Base-by-base conservation (phyloP, 805 yeast genomes). In the Wickerhamomyces bovis region DNA sequence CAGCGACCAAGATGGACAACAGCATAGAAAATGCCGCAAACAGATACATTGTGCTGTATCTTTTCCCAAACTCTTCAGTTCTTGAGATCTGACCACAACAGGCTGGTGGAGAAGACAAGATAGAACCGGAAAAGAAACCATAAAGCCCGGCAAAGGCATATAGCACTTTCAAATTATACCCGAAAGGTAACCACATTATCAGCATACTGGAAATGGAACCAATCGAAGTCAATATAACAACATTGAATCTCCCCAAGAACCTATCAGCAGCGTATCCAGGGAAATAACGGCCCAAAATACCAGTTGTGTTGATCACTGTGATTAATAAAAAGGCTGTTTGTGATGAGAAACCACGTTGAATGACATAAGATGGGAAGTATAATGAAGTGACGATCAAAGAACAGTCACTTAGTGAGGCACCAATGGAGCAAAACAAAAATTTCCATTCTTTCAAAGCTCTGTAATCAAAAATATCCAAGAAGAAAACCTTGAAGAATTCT, bases 11-110 rank as follows among this genome's bases (percentile, higher is more conserved):
- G 20, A 78, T 67, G 21, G 73, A 66, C 15, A 75, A 69, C 25
- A 79, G 63, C 28, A 71, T 67, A 15, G 74, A 67, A 46, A 79
- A 66, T 2, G 87, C 75, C 12, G 78, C 80, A 54, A 80, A 62
- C 40, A 80, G 73, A 60, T 80, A 83, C 54, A 79, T 72, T 0
- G 82, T 72, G 2, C 82, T 74, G 57, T 76, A 78, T 18, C 80
- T 68, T 53, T 73, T 72, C 8, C 83, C 83, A 56, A 77, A 78
- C 51, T 71, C 74, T 40, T 73, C 73, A 2, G 76, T 72, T 44
- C 75, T 72, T 16, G 83, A 77, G 31, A 81, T 77, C 44, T 76
- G 80, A 1, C 81, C 83, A 33, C 77, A 67, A 53, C 84, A 76
- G 3, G 77, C 80, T 2, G 85, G 85, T 15, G 80, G 73, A 40